A percentile compares a stretch with the other conserved stretches of the same genome.
Conservation (phyloP, 2,329 filamentous ascomycete species). For the Ophiostoma quercus region DNA sequence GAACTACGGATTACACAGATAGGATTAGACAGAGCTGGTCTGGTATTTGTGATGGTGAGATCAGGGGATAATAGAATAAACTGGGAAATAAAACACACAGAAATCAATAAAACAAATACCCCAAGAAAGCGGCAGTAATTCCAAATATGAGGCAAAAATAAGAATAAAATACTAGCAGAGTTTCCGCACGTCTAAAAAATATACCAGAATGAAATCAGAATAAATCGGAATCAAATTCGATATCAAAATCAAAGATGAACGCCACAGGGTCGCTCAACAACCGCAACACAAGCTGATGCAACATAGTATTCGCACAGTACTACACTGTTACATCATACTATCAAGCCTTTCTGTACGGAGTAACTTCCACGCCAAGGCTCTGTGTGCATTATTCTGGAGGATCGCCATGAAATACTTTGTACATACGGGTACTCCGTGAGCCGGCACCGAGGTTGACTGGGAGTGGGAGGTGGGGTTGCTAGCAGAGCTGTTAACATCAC, state of each 20-base stretch:
- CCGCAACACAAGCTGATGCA: neutral
- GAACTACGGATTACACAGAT: neutral
- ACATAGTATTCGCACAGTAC: slow-evolving; percentile 6
- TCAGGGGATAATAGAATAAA: neutral
- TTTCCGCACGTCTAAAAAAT: too few relatives aligned
- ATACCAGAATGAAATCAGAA: too few relatives aligned
- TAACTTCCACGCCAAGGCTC: neutral
- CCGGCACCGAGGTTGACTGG: neutral
- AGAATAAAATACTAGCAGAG: too few relatives aligned
- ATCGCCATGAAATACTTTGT: neutral
- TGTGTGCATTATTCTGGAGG: neutral
- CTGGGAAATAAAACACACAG: neutral
- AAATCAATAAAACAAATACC: neutral
- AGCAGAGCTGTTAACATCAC: neutral
- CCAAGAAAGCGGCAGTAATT: neutral
- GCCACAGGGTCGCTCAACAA: neutral
- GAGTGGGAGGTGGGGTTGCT: slow-evolving; percentile 7
- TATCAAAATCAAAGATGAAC: neutral
- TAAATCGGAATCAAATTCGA: neutral
- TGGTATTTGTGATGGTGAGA: neutral
- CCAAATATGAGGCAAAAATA: neutral
- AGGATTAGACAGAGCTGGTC: neutral
- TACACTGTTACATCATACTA: neutral
- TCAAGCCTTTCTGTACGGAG: neutral
- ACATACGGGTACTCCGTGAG: slow-evolving; percentile 3